A percentile compares a stretch with the other conserved stretches of the same genome.
Conservation (phyloP, 1,284 basidiomycete genomes). For the Quambalaria eucalypti region DNA sequence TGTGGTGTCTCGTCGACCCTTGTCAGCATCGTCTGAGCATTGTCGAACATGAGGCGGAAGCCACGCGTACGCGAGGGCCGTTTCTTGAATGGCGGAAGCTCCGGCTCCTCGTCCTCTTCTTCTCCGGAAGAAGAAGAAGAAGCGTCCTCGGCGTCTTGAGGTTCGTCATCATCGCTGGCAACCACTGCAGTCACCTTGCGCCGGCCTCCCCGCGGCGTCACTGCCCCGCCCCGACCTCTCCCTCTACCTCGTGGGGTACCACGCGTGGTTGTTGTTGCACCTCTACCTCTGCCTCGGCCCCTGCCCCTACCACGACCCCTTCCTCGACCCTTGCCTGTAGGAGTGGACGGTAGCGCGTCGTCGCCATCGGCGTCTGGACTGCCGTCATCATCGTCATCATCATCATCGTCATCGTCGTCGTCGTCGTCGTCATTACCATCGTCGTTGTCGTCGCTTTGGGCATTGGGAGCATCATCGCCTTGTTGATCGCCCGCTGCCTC, state of each 20-base stretch:
- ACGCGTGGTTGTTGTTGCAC: not conserved
- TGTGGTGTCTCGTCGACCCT: not conserved
- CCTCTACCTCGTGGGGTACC: not conserved
- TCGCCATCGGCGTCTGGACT: too few relatives aligned
- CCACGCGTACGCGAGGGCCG: not conserved
- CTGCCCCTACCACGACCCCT: not conserved
- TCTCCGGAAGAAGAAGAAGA: too few relatives aligned
- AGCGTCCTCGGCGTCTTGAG: not conserved
- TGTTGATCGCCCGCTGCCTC: not conserved
- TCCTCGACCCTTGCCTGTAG: not conserved
- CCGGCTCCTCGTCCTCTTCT: not conserved
- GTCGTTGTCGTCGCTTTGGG: not conserved
- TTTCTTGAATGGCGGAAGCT: not conserved
- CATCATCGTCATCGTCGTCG: conserved; percentile 2
- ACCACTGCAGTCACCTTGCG: not conserved
- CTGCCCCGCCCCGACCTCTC: not conserved
- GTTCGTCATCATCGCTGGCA: not conserved
- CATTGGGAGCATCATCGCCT: not conserved
- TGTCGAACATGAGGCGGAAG: not conserved
- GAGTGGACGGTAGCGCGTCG: too few relatives aligned
- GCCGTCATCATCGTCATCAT: not conserved
- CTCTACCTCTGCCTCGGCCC: not conserved
- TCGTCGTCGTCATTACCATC: conserved; percentile 1
- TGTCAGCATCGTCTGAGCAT: not conserved
- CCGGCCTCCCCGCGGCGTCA: not conserved